These are phyloP conservation scores for Brassica incana DNA, from an alignment of 345 rosid genomes.

Conservation along the genomic window DNA sequence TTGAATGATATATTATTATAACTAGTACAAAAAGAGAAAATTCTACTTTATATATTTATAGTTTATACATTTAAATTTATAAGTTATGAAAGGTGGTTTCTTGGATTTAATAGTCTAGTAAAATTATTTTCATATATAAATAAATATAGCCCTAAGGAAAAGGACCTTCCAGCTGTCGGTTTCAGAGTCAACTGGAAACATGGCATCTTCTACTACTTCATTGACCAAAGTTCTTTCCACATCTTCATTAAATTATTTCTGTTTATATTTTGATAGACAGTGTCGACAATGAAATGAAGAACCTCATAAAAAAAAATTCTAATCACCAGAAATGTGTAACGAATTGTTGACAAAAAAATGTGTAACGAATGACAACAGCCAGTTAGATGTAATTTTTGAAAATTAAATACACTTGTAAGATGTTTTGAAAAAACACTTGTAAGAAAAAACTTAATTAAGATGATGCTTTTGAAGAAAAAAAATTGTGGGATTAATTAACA, in stretches of 20 bases:
- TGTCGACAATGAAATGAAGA: slow-evolving; percentile 28
- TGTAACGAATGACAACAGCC: slow-evolving; percentile 22
- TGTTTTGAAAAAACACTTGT: too few species aligned
- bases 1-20: neutral
- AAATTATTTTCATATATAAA: neutral
- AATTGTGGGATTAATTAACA: neutral
- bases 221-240: slow-evolving; percentile 45
- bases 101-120: slow-evolving; percentile 16
- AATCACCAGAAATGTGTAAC: slow-evolving; percentile 19
- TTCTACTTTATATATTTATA: neutral
- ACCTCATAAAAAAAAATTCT: neutral
- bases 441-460: neutral
- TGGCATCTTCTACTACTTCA: slow-evolving; percentile 41
- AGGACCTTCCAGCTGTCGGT: slow-evolving; percentile 41
- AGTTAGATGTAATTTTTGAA: slow-evolving; percentile 1
- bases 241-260: slow-evolving; percentile 24
- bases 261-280: slow-evolving; percentile 7
- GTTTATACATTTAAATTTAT: neutral
- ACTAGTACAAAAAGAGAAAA: neutral
- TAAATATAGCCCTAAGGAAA: slow-evolving; percentile 31
- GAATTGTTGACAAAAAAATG: slow-evolving; percentile 13
- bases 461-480: neutral
- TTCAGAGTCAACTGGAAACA: slow-evolving; percentile 39
- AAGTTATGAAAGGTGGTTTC: slow-evolving; percentile 1
- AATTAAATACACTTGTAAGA: neutral